These are phyloP conservation scores for Phlegmacium glaucopus DNA, from an alignment of 768 basidiomycete species.

Conservation along the genomic window DNA sequence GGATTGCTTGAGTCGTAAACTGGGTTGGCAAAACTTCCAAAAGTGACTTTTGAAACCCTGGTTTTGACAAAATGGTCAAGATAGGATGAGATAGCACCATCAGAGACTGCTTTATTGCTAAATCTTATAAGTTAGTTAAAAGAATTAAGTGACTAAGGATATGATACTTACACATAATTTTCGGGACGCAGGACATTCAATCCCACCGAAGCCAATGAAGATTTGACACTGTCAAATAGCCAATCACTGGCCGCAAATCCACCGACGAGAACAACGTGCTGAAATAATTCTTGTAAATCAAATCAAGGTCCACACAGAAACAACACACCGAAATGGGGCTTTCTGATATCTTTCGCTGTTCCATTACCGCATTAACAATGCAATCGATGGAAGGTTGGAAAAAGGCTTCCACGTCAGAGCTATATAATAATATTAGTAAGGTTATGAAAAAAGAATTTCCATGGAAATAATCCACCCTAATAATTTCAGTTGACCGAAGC, in stretches of 20 bases:
- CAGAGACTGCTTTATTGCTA: too few relatives aligned
- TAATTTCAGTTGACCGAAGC: conserved; percentile 46
- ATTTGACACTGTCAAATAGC: conserved; percentile 5
- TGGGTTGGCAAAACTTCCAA: too few relatives aligned
- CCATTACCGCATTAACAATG: conserved; percentile 26
- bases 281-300: conserved; percentile 1
- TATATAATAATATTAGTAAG: conserved; percentile 2
- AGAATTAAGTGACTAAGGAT: too few relatives aligned
- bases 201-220: neutral
- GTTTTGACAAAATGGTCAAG: conserved; percentile 48
- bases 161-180: conserved; percentile 7
- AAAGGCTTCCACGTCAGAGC: conserved; percentile 27
- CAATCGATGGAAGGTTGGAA: conserved; percentile 33
- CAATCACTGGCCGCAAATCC: conserved; percentile 17
- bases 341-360: conserved; percentile 18
- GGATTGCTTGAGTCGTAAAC: too few relatives aligned
- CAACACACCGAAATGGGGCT: conserved; percentile 17
- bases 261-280: conserved; percentile 16
- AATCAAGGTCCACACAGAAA: conserved; percentile 22
- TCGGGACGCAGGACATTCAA: conserved; percentile 16
- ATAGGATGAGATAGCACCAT: conserved; percentile 41
- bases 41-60: conserved; percentile 46
- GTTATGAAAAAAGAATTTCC: neutral
- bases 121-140: too few relatives aligned
- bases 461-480: conserved; percentile 20